Evolutionary conservation across 106 monocot genomes (phyloP).

Genomic region (Narthecium ossifragum): DNA sequence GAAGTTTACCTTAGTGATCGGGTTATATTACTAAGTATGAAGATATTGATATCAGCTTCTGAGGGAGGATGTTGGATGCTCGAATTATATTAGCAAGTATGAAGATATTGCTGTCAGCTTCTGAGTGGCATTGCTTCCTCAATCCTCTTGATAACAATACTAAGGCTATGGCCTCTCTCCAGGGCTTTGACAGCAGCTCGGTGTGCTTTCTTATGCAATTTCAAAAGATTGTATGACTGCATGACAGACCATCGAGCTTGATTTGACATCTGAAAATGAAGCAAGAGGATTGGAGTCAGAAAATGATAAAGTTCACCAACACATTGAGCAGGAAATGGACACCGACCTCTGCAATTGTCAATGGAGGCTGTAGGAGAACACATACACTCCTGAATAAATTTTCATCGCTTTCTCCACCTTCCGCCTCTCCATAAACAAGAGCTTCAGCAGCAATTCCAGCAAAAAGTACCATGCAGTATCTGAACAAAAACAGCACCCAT

Average conservation of each 20-base stretch:
- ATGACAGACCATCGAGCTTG: constrained; percentile 17
- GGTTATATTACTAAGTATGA: no score
- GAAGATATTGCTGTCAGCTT: no score
- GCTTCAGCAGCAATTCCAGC: constrained; percentile 20
- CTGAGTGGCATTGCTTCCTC: constrained; percentile 13
- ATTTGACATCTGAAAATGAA: constrained; percentile 19
- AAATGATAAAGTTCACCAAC: no score
- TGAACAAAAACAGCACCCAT: no score
- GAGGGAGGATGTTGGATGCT: no score
- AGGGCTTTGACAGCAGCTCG: constrained; percentile 20
- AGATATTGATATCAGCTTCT: no score
- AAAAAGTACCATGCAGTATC: constrained; percentile 22
- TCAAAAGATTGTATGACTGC: constrained; percentile 18
- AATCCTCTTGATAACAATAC: constrained; percentile 10
- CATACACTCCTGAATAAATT: constrained; percentile 16
- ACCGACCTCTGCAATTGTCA: constrained; percentile 11
- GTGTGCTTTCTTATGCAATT: constrained; percentile 14
- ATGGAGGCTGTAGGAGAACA: constrained; percentile 15
- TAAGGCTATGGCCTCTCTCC: constrained; percentile 12
- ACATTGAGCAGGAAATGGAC: no score
- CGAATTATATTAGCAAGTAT: no score
- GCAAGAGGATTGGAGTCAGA: no score
- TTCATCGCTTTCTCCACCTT: constrained; percentile 20
- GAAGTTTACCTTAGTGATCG: no score
- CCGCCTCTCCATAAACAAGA: constrained; percentile 23